Conservation (phyloP, 2,329 filamentous ascomycete species). For the Lecanosticta acicola region DNA sequence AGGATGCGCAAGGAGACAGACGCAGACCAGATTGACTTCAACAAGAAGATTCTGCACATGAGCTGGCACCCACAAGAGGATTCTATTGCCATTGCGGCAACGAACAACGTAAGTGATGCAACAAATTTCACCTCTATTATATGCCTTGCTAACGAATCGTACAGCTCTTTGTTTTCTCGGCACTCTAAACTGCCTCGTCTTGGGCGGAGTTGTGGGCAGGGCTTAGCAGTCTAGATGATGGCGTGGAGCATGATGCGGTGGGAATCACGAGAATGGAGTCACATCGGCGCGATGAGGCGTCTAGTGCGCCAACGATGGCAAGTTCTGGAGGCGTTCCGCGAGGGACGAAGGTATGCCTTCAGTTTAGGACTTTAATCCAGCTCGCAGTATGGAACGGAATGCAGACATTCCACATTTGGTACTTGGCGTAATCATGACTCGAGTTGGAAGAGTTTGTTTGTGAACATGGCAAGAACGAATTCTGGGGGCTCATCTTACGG, state of each 20-base stretch:
- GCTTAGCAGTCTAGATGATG: too few species aligned
- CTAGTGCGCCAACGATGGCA: background rate
- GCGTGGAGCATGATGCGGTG: background rate
- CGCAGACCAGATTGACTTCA: constrained; percentile 98
- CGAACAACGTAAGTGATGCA: constrained; percentile 79
- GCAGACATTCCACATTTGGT: background rate
- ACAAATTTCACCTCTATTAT: too few species aligned
- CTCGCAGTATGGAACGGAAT: background rate
- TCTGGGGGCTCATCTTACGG: too few species aligned
- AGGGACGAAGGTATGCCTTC: background rate
- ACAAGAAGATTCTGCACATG: constrained; percentile 99
- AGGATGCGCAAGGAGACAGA: constrained; percentile 99
- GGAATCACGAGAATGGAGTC: background rate
- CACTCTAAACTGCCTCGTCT: constrained; percentile 38
- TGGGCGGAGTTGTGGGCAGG: background rate
- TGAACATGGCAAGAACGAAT: too few species aligned
- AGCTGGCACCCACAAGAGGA: constrained; percentile 99
- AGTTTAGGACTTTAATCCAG: background rate
- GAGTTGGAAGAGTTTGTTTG: too few species aligned
- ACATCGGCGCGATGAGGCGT: background rate
- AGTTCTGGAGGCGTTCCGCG: background rate
- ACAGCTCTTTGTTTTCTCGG: constrained; percentile 53
- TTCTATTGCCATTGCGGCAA: constrained; percentile 98
- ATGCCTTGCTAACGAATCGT: constrained; percentile 15
- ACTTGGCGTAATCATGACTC: background rate